Base-by-base conservation (phyloP, 2,329 filamentous ascomycete genomes). In the Trichoderma sp. region DNA sequence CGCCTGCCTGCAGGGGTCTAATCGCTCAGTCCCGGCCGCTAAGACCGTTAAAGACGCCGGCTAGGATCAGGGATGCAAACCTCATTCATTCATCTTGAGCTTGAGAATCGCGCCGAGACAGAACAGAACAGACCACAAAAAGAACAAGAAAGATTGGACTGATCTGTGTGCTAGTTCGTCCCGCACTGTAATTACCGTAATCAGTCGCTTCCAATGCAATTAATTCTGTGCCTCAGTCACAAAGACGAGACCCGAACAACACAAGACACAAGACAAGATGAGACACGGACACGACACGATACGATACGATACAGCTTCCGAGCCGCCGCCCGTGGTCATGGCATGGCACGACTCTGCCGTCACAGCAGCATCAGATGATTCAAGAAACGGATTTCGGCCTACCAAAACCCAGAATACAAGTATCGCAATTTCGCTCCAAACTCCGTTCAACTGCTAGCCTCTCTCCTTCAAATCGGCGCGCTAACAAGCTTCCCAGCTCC, bases 1-100 rank as follows among this genome's bases (percentile, higher is more conserved):
- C 80, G 73, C 73, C 75, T 70, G 72, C 47, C 72, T 73, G 73
- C 81, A 81, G 75, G 81, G 80, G 76, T 78, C 75, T 78, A 78
- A 80, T 81, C 79, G 80, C 79, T 76, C 74, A 75, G 72, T 74
- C 75, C 75, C 76, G 71, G 70, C 72, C 71, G 62, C 69, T 73
- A 73, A 70, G 51, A 63, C 72, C 71, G 62, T 63, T 73, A 73
- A 70, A 36, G 60, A 61, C 26, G 51, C 72, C 53, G 26, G 30
- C 61, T 18, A 26, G 64, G 34, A 65, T 65, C 62, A 65, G 63
- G 43, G 63, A 56, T 66, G 28, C 30, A 66, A 56, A 53, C 67
- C 67, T 62, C 39, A 61, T n/a, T 53, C 56, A 28, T 61, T 53
- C 51, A 43, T 62, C 21, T 43, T 9, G 21, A 43, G 6, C 14